Percentiles rank a stretch among this genome's conserved stretches.
phyloP scores from a whole-genome alignment of 495 filamentous ascomycete genomes.

The Aspergillus steynii region DNA sequence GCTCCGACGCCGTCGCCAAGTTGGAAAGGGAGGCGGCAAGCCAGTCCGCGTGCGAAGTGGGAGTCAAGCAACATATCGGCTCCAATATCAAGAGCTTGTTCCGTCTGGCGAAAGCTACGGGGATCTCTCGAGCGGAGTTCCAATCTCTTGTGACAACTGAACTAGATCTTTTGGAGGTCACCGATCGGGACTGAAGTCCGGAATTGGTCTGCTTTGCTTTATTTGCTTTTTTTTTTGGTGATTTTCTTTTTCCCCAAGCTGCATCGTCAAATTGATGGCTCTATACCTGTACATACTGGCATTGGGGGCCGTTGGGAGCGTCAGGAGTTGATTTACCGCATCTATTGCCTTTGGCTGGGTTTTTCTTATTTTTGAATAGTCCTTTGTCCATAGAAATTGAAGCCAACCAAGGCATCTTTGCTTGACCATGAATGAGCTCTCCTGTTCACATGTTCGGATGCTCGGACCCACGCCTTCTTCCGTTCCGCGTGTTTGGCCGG shows the following conservation, averaged over 20 bases:
- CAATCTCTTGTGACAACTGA: constrained; percentile 77
- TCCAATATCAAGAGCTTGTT: constrained; percentile 88
- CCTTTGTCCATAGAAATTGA: no score
- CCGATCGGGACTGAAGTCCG: constrained; percentile 60
- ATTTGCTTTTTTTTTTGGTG: constrained; percentile 5
- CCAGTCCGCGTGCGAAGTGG: constrained; percentile 70
- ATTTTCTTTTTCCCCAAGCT: not conserved
- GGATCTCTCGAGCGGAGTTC: constrained; percentile 84
- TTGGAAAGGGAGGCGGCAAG: constrained; percentile 65
- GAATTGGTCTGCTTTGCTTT: constrained; percentile 7
- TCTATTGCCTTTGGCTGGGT: no score
- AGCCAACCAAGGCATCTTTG: no score
- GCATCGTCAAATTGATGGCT: no score
- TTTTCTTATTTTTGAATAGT: no score
- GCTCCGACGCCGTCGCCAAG: constrained; percentile 60
- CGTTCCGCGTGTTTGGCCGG: constrained; percentile 23
- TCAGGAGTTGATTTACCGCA: no score
- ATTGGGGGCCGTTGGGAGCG: no score
- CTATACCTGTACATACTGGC: no score
- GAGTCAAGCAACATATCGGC: constrained; percentile 85
- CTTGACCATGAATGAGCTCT: no score
- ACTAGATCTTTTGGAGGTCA: constrained; percentile 70
- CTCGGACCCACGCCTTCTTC: constrained; percentile 22
- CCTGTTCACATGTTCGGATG: not conserved
- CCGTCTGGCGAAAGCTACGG: constrained; percentile 72